Conservation (phyloP, 202 grass and related monocot species). For the Carex sylvatica region DNA sequence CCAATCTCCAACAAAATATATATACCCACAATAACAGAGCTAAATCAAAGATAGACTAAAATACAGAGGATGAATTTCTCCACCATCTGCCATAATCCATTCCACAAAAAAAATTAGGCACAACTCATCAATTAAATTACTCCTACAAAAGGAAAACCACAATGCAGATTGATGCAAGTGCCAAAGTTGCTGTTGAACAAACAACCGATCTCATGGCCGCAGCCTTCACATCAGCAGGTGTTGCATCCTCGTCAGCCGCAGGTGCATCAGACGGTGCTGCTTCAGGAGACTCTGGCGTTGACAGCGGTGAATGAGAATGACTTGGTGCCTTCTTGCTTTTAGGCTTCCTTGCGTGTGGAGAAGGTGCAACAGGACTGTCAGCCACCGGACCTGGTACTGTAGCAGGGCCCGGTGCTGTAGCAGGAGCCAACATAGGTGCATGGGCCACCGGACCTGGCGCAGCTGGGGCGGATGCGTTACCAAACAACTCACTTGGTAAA, state of each 20-base stretch:
- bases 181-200: constrained; percentile 9
- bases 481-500: constrained; percentile 64
- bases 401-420: constrained; percentile 21
- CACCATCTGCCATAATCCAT: neutral
- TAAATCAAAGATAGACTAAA: neutral
- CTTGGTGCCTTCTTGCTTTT: constrained; percentile 41
- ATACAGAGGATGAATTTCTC: neutral
- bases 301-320: constrained; percentile 49
- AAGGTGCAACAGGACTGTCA: constrained; percentile 30
- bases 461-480: constrained; percentile 46
- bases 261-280: constrained; percentile 55
- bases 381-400: constrained; percentile 38
- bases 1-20: too few relatives aligned
- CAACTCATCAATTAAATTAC: constrained; percentile 23
- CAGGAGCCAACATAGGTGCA: neutral
- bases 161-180: constrained; percentile 19
- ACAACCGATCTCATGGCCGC: neutral
- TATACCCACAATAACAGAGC: neutral
- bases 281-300: constrained; percentile 57
- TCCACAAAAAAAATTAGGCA: constrained; percentile 10
- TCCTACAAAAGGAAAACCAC: constrained; percentile 42
- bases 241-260: neutral
- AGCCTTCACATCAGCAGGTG: constrained; percentile 39
- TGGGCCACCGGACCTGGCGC: constrained; percentile 25
- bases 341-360: constrained; percentile 10